Evolutionary conservation across 805 yeast species (phyloP).

Genomic region (Candida montana): DNA sequence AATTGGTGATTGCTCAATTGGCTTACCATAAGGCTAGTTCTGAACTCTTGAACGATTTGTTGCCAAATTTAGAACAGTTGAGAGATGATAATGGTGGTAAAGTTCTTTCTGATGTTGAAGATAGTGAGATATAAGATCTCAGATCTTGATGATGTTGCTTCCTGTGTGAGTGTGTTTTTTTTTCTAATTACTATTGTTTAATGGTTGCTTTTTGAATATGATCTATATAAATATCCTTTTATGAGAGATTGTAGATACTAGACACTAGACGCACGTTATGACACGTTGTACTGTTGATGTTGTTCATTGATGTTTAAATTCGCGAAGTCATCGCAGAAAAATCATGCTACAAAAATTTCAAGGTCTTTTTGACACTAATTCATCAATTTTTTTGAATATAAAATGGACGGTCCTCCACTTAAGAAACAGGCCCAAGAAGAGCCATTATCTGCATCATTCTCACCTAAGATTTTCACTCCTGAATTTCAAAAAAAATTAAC

Average conservation of each 20-base stretch:
- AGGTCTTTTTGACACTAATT: no score
- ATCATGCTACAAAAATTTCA: no score
- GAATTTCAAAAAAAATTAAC: constrained; percentile 36
- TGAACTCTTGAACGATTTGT: constrained; percentile 57
- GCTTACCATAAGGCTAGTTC: constrained; percentile 74
- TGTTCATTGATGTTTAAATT: no score
- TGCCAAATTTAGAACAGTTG: constrained; percentile 57
- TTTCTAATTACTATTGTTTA: no score
- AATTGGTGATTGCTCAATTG: constrained; percentile 71
- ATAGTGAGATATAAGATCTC: constrained; percentile 15
- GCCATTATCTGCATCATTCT: constrained; percentile 36
- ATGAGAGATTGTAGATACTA: no score
- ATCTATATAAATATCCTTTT: no score
- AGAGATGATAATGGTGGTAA: constrained; percentile 44
- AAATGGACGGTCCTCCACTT: neutral
- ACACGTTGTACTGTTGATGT: no score
- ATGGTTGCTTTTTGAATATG: no score
- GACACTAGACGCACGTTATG: no score
- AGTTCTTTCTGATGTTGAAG: constrained; percentile 22
- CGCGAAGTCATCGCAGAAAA: neutral
- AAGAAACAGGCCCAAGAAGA: constrained; percentile 23
- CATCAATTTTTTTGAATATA: no score
- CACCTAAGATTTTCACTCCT: constrained; percentile 41
- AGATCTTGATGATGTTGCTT: no score
- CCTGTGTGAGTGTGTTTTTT: no score